Base-by-base conservation (phyloP, 1,284 basidiomycete species). In the Hymenochaete sp. region DNA sequence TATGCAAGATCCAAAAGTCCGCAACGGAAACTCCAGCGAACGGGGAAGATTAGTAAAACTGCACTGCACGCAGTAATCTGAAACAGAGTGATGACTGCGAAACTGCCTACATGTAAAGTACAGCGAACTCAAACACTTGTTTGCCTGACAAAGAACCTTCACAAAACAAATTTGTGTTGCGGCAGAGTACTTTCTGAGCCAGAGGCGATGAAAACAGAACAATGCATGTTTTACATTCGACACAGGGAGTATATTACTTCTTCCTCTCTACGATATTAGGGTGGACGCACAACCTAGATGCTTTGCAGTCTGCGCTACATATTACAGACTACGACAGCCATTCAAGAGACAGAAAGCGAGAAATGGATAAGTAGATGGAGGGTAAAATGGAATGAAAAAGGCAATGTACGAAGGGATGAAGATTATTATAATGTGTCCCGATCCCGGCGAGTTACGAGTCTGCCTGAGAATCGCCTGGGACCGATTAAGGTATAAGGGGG, bases 311-410 rank as follows among this genome's bases (percentile, higher is more conserved):
- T 44, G 32, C 42, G 28, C 26, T 43, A 43, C n/a, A 14, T 41
- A 42, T 27, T 45, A 49, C n/a, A 29, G 44, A 47, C 32, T 33
- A 41, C 36, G 35, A 44, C 38, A 39, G 42, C n/a, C 47, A 41
- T 44, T 40, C 45, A 42, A 44, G 35, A 38, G 44, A 42, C 14
- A 42, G 32, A 35, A 35, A 35, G 21, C 41, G 47, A 44, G 55
- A 59, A 52, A 42, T 44, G 45, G 56, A 59, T 50, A 53, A 49
- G 50, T 45, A 42, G 50, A 54, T 36, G 50, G 52, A 42, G 32
- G 25, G 27, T 18, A 27, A 27, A 37, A 45, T 35, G 54, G 52
- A 60, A 54, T 42, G 50, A 55, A 53, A 47, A 52, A 49, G 50
- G 53, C 54, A 54, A 31, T 46, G 49, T 49, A 46, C 43, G 44